A percentile compares a stretch with the other conserved stretches of the same genome.
These are phyloP conservation scores for Suillus clintonianus DNA, from an alignment of 768 basidiomycete species.

Conservation along the genomic window DNA sequence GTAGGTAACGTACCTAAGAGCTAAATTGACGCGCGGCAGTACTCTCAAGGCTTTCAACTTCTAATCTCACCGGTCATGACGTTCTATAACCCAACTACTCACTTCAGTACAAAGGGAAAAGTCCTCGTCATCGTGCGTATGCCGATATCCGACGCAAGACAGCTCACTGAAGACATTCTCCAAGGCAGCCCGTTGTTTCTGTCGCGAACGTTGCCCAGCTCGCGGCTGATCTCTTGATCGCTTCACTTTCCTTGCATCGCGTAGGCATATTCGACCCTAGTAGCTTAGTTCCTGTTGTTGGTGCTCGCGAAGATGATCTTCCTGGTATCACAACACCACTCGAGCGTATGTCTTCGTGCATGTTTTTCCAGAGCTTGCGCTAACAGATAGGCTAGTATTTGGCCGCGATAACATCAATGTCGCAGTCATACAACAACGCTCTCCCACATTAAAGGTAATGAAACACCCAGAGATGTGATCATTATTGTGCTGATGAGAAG, in stretches of 20 bases:
- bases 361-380: conserved; percentile 3
- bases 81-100: conserved; percentile 28
- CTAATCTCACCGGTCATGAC: conserved; percentile 19
- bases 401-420: conserved; percentile 51
- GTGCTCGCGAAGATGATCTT: conserved; percentile 63
- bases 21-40: no score
- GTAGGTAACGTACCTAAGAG: no score
- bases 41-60: neutral
- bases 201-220: conserved; percentile 83
- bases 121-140: conserved; percentile 31
- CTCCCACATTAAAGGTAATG: conserved; percentile 72
- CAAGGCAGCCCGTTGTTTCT: conserved; percentile 68
- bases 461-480: neutral
- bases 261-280: conserved; percentile 66
- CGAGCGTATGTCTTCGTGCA: conserved; percentile 57
- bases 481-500: neutral
- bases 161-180: conserved; percentile 4
- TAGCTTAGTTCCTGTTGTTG: conserved; percentile 70
- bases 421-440: conserved; percentile 76
- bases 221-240: conserved; percentile 71
- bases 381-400: conserved; percentile 54
- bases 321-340: conserved; percentile 71
- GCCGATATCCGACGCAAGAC: neutral
- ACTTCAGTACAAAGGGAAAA: conserved; percentile 30
- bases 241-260: conserved; percentile 58